Base-by-base conservation (phyloP, 1,139 yeast genomes). In the Maudiozyma humilis region DNA sequence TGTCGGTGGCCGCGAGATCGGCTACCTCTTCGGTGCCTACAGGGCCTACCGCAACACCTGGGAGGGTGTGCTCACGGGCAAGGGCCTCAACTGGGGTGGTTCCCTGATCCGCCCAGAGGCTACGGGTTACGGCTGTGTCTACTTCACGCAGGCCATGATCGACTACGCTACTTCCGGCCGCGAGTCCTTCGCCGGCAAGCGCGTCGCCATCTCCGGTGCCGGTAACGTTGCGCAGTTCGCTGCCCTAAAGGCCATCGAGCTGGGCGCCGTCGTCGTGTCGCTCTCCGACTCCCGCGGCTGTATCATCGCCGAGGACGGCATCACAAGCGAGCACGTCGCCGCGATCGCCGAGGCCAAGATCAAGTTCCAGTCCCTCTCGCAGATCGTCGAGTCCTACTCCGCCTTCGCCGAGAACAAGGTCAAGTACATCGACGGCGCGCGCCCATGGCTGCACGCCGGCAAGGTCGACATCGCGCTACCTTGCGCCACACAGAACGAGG, bases 171-270 rank as follows among this genome's bases (percentile, higher is more conserved):
- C 94, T 52, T 68, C 76, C 55, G 96, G 96, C 67, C 79, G 82
- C 70, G 96, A 88, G 73, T 66, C 88, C 49, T 84, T 91, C 72
- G 69, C 76, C 56, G 96, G 95, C 68, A 91, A 91, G 78, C 79
- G 84, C 65, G 97, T 91, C 56, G 93, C 95, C 63, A 79, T 91
- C 63, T 88, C 96, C 47, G 98, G 98, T 67, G 82, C 96, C 54
- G 98, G 98, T 73, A 91, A 91, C 71, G 98, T 91, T 67, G 98
- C 98, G 50, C 98, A 91, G 76, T 91, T 77, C 72, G 98, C 98
- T 62, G 98, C 97, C 47, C 78, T 89, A 68, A 91, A 91, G 79
- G 95, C 84, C 54, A 87, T 89, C 53, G 96, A 91, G 75, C 79
- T 91, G 61, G 98, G 98, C 58, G 96, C 95, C 64, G 82, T 78